Percentiles rank a stretch among this genome's conserved stretches.
These are phyloP conservation scores for Samsoniella hepiali DNA, from an alignment of 2,329 filamentous ascomycete species.

Conservation along the genomic window DNA sequence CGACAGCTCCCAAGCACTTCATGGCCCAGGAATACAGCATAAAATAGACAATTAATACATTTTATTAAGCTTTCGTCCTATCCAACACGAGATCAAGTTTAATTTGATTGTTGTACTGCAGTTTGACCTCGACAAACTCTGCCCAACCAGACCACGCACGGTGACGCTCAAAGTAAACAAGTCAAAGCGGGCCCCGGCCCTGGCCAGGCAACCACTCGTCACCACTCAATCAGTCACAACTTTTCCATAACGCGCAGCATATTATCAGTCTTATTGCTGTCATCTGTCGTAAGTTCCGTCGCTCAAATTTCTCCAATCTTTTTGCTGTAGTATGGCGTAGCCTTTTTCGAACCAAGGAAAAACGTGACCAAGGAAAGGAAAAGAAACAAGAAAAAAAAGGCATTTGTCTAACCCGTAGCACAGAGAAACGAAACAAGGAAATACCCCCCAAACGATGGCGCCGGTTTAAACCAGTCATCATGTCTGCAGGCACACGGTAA, in stretches of 20 bases:
- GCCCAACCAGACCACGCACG: background rate
- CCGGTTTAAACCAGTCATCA: conserved; percentile 30
- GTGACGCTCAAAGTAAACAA: conserved; percentile 14
- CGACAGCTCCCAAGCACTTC: background rate
- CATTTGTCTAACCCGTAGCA: conserved; percentile 17
- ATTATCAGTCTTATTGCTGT: conserved; percentile 17
- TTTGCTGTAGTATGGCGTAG: conserved; percentile 9
- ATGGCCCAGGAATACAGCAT: background rate
- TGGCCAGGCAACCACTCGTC: conserved; percentile 6
- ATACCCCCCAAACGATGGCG: conserved; percentile 16
- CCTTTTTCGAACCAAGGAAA: conserved; percentile 7
- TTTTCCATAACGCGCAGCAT: background rate
- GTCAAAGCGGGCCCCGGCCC: background rate
- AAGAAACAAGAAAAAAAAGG: conserved; percentile 20
- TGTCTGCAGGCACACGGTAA: conserved; percentile 26
- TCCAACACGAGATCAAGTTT: background rate
- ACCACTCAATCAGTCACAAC: background rate
- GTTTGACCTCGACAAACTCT: background rate
- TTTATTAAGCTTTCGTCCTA: background rate
- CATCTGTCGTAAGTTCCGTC: conserved; percentile 8
- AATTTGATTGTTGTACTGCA: background rate
- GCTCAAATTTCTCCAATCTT: conserved; percentile 14
- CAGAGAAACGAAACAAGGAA: conserved; percentile 10
- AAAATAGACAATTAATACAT: background rate
- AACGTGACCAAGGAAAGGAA: background rate